These are phyloP conservation scores for Epichloe uncinata DNA, from an alignment of 2,329 filamentous ascomycete species.

Conservation along the genomic window DNA sequence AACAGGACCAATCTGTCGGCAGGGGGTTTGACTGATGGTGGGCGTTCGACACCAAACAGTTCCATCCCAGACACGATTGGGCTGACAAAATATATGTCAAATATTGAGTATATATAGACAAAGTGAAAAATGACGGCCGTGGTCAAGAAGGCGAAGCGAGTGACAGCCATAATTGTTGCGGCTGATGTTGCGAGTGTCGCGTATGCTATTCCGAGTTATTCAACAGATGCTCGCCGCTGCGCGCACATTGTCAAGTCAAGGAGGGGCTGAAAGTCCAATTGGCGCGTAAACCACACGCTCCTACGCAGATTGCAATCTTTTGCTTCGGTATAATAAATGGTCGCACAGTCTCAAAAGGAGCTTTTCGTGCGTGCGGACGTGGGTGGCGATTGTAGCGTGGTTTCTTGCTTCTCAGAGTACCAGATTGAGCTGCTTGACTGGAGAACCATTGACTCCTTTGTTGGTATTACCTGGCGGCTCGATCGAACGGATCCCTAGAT, in stretches of 20 bases:
- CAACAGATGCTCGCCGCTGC: not conserved
- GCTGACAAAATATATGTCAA: constrained; percentile 97
- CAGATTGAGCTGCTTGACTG: too few species aligned
- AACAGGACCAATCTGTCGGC: constrained; percentile 67
- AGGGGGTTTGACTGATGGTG: constrained; percentile 53
- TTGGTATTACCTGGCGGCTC: too few species aligned
- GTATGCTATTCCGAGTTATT: not conserved
- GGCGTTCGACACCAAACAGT: constrained; percentile 57
- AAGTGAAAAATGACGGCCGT: constrained; percentile 87
- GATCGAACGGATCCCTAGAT: too few species aligned
- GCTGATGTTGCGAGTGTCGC: not conserved
- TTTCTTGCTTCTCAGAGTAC: too few species aligned
- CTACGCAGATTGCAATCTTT: too few species aligned
- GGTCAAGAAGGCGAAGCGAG: constrained; percentile 70
- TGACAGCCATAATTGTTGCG: constrained; percentile 38
- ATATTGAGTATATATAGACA: constrained; percentile 89
- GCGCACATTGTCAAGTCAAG: not conserved
- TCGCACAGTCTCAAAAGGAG: too few species aligned
- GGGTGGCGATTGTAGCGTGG: too few species aligned
- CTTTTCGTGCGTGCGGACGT: too few species aligned
- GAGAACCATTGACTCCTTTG: too few species aligned
- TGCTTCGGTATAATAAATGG: too few species aligned
- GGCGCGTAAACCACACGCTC: not conserved
- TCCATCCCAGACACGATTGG: constrained; percentile 94
- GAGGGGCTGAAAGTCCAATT: not conserved